Evolutionary conservation across 106 monocot species (phyloP).

Genomic region (Apostasia ramifera): DNA sequence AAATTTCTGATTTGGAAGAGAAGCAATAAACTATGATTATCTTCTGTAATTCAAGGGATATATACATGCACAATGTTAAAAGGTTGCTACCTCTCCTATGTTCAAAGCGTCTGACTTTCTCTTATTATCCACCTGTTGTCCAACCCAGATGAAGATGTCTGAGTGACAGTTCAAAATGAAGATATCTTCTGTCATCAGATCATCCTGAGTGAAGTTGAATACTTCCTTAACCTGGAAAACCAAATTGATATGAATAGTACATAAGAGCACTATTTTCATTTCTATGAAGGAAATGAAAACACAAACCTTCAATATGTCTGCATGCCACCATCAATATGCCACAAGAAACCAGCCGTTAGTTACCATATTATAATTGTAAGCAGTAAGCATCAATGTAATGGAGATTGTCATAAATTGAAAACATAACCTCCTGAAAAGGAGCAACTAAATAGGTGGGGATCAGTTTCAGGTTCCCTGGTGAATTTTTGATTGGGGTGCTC

Average conservation of each 20-base stretch:
- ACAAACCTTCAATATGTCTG: conserved; percentile 34
- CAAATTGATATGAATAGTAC: not conserved
- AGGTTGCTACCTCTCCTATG: conserved; percentile 60
- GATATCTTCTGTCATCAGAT: conserved; percentile 87
- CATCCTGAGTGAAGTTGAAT: conserved; percentile 84
- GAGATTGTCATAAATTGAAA: not conserved
- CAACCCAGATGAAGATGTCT: conserved; percentile 77
- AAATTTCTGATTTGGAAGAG: conserved; percentile 62
- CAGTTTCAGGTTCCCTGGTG: conserved; percentile 59
- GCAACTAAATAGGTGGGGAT: conserved; percentile 72
- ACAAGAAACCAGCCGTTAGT: not conserved
- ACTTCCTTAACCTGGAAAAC: conserved; percentile 65
- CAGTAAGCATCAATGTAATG: not conserved
- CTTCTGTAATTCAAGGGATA: not conserved
- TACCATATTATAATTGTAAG: not conserved
- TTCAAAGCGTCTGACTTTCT: conserved; percentile 46
- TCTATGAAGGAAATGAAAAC: not conserved
- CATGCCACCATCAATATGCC: conserved; percentile 1
- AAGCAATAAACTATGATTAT: not conserved
- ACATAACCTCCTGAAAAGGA: conserved; percentile 55
- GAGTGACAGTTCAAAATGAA: conserved; percentile 72
- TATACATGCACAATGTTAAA: not conserved
- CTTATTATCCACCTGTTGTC: conserved; percentile 46
- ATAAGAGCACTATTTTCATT: not conserved
- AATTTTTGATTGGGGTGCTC: conserved; percentile 77